Conservation (phyloP, 352 stramenopile species). For the Nothophytophthora sp. region DNA sequence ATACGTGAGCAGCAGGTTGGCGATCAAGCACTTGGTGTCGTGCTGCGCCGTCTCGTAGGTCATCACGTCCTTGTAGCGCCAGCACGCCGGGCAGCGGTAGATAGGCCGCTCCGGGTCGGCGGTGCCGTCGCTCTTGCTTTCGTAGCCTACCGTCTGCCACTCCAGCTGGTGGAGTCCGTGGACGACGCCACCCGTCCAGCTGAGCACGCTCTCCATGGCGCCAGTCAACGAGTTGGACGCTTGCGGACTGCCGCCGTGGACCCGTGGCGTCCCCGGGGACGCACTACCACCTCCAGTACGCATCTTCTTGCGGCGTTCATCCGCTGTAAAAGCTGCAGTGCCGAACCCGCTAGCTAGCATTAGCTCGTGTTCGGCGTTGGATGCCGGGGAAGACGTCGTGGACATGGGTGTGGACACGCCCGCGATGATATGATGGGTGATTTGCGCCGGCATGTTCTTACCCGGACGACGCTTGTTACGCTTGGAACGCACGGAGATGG, state of each 20-base stretch:
- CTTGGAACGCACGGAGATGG: slow-evolving; percentile 95
- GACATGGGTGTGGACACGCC: slow-evolving; percentile 67
- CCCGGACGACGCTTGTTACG: slow-evolving; percentile 89
- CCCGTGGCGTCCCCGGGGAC: slow-evolving; percentile 28
- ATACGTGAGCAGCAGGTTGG: slow-evolving; percentile 81
- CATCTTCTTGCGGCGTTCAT: slow-evolving; percentile 76
- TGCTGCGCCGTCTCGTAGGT: slow-evolving; percentile 83
- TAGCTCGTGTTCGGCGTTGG: slow-evolving; percentile 67
- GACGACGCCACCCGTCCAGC: slow-evolving; percentile 73
- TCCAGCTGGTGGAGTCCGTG: slow-evolving; percentile 79
- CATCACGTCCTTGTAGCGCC: slow-evolving; percentile 86
- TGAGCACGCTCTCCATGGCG: slow-evolving; percentile 76
- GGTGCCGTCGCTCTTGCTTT: slow-evolving; percentile 71
- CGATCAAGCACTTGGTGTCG: slow-evolving; percentile 84
- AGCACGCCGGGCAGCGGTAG: slow-evolving; percentile 82
- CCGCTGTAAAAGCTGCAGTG: slow-evolving; percentile 46
- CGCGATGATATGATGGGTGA: slow-evolving; percentile 79
- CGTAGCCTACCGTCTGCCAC: slow-evolving; percentile 82
- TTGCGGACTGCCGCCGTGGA: slow-evolving; percentile 24
- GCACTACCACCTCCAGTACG: slow-evolving; percentile 28
- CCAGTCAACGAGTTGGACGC: slow-evolving; percentile 47
- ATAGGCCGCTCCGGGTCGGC: slow-evolving; percentile 75
- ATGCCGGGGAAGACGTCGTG: slow-evolving; percentile 65
- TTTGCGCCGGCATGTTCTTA: slow-evolving; percentile 46
- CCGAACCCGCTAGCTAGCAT: slow-evolving; percentile 44